A percentile compares a stretch with the other conserved stretches of the same genome.
These are phyloP conservation scores for Onygena corvina DNA, from an alignment of 2,329 filamentous ascomycete species.

Conservation along the genomic window DNA sequence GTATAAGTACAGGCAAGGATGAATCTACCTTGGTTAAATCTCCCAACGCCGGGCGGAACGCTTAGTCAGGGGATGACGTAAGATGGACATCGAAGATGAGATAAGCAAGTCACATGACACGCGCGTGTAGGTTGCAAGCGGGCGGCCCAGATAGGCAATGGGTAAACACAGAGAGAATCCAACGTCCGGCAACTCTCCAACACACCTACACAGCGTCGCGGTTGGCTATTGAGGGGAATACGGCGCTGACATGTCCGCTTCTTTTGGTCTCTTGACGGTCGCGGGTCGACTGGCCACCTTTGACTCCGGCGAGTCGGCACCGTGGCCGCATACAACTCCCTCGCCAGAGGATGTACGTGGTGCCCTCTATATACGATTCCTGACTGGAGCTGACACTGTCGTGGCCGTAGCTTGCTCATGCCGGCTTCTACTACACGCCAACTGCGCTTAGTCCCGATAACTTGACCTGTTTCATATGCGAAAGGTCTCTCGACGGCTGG, in stretches of 20 bases:
- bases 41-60: not conserved
- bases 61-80: not conserved
- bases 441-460: constrained; percentile 68
- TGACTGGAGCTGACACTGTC: not conserved
- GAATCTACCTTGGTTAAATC: too few species aligned
- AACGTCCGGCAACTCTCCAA: too few species aligned
- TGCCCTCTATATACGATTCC: constrained; percentile 14
- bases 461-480: constrained; percentile 76
- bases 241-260: not conserved
- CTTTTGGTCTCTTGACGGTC: constrained; percentile 39
- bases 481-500: constrained; percentile 80
- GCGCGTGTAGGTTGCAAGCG: not conserved
- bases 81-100: not conserved
- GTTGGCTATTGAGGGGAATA: too few species aligned
- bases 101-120: not conserved
- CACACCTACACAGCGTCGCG: too few species aligned
- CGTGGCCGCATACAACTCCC: constrained; percentile 69
- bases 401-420: constrained; percentile 59
- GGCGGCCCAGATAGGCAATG: not conserved
- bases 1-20: too few species aligned
- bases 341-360: constrained; percentile 49
- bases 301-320: constrained; percentile 45
- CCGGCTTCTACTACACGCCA: constrained; percentile 84
- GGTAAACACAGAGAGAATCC: constrained; percentile 1
- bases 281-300: constrained; percentile 75